These are phyloP conservation scores for Lichtheimia ramosa DNA, from an alignment of 371 early-diverging fungal genomes.

Conservation along the genomic window DNA sequence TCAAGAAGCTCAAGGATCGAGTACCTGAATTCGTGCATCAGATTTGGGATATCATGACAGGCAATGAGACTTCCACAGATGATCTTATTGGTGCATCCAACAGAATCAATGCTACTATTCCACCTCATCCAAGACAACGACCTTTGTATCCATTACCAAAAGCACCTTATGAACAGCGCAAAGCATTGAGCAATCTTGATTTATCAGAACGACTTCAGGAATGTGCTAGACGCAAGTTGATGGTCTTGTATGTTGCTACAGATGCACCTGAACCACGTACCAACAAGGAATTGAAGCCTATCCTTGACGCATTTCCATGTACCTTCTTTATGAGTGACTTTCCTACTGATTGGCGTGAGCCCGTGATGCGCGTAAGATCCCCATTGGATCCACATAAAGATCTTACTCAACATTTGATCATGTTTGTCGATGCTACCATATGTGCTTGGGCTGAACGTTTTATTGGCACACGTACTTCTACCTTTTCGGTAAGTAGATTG, in stretches of 20 bases:
- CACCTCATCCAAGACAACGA: not conserved
- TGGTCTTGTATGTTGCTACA: slow-evolving; percentile 31
- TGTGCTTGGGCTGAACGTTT: slow-evolving; percentile 31
- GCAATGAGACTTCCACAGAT: slow-evolving; percentile 22
- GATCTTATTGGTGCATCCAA: slow-evolving; percentile 26
- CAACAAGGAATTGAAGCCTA: slow-evolving; percentile 18
- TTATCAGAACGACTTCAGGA: slow-evolving; percentile 10
- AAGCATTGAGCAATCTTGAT: slow-evolving; percentile 7
- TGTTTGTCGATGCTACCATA: slow-evolving; percentile 33
- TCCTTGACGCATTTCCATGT: slow-evolving; percentile 24
- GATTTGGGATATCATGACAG: slow-evolving; percentile 32
- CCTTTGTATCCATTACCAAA: slow-evolving; percentile 18
- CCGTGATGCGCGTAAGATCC: slow-evolving; percentile 16
- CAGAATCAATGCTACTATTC: slow-evolving; percentile 5
- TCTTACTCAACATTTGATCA: slow-evolving; percentile 21
- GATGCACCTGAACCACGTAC: slow-evolving; percentile 20
- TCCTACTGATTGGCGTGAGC: slow-evolving; percentile 11
- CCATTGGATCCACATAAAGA: slow-evolving; percentile 26
- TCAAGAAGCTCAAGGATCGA: slow-evolving; percentile 21
- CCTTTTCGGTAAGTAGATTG: slow-evolving; percentile 22
- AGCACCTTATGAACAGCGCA: slow-evolving; percentile 16
- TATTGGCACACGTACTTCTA: slow-evolving; percentile 28
- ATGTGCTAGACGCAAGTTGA: slow-evolving; percentile 18
- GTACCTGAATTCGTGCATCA: slow-evolving; percentile 31
- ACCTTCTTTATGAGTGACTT: slow-evolving; percentile 27